Conservation (phyloP, 768 basidiomycete species). For the Macrolepiota fuliginosa region DNA sequence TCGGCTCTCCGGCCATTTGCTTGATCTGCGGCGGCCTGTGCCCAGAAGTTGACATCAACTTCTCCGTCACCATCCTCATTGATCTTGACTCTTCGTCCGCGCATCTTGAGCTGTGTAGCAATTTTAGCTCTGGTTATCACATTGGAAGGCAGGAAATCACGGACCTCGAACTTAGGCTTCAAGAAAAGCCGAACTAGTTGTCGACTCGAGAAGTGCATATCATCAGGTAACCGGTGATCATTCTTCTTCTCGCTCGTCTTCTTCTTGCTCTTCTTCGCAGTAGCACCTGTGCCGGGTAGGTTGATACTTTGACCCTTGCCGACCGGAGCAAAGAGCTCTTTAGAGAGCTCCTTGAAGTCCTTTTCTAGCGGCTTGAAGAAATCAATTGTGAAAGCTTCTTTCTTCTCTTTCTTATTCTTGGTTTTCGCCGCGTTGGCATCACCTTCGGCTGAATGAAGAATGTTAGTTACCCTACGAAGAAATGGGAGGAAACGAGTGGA, state of each 20-base stretch:
- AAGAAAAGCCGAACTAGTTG: constrained; percentile 91
- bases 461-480: constrained; percentile 1
- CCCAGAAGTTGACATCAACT: constrained; percentile 97
- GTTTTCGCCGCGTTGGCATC: constrained; percentile 49
- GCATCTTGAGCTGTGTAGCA: constrained; percentile 75
- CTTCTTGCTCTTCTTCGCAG: constrained; percentile 44
- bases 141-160: constrained; percentile 24
- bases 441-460: constrained; percentile 28
- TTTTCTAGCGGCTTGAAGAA: constrained; percentile 63
- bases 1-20: constrained; percentile 41
- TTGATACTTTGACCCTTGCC: constrained; percentile 70
- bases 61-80: constrained; percentile 77
- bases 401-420: constrained; percentile 60
- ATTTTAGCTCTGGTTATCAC: constrained; percentile 5
- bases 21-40: constrained; percentile 86
- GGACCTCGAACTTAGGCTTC: constrained; percentile 92
- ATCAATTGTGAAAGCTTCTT: constrained; percentile 82
- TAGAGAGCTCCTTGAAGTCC: constrained; percentile 56
- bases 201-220: constrained; percentile 94
- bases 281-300: constrained; percentile 51
- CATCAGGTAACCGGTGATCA: constrained; percentile 85
- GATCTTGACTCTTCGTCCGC: constrained; percentile 59
- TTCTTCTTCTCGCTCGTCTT: constrained; percentile 66
- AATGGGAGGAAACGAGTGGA: constrained; percentile 1
- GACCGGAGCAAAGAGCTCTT: constrained; percentile 77